These are phyloP conservation scores for Filosporella fistucella DNA, from an alignment of 495 filamentous ascomycete genomes.

Conservation along the genomic window DNA sequence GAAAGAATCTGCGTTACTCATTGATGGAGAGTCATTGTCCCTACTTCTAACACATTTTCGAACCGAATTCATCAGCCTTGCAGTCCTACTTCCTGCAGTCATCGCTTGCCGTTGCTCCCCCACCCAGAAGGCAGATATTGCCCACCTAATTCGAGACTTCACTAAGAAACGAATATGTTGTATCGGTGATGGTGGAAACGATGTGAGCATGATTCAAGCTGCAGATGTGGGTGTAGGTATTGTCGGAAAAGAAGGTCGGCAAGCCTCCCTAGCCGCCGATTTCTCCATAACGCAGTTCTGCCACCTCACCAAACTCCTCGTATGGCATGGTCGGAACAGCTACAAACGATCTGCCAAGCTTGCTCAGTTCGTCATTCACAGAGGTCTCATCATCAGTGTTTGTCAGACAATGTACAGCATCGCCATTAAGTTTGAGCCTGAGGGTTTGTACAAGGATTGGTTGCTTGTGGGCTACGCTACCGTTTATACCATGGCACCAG, in stretches of 20 bases:
- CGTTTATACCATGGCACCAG: conserved; percentile 89
- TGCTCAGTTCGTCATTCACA: conserved; percentile 97
- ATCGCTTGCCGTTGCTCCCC: conserved; percentile 97
- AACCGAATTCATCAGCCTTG: conserved; percentile 78
- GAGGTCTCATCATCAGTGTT: conserved; percentile 88
- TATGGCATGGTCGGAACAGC: conserved; percentile 96
- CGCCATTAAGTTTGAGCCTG: conserved; percentile 83
- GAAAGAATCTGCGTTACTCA: conserved; percentile 81
- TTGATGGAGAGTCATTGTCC: conserved; percentile 86
- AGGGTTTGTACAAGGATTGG: conserved; percentile 94
- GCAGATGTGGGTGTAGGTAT: conserved; percentile 98
- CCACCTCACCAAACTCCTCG: conserved; percentile 92
- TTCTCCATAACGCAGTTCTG: conserved; percentile 94
- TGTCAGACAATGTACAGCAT: conserved; percentile 98
- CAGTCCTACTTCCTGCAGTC: conserved; percentile 84
- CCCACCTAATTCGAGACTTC: conserved; percentile 81
- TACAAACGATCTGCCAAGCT: conserved; percentile 96
- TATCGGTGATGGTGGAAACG: conserved; percentile 97
- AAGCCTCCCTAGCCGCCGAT: conserved; percentile 91
- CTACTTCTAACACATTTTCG: conserved; percentile 80
- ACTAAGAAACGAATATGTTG: conserved; percentile 94
- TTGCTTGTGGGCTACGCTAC: conserved; percentile 96
- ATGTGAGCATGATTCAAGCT: conserved; percentile 98
- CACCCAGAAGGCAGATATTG: conserved; percentile 94
- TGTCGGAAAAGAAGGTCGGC: conserved; percentile 94